Conservation (phyloP, 371 early-diverging fungal genomes). For the Dichotomocladium elegans region DNA sequence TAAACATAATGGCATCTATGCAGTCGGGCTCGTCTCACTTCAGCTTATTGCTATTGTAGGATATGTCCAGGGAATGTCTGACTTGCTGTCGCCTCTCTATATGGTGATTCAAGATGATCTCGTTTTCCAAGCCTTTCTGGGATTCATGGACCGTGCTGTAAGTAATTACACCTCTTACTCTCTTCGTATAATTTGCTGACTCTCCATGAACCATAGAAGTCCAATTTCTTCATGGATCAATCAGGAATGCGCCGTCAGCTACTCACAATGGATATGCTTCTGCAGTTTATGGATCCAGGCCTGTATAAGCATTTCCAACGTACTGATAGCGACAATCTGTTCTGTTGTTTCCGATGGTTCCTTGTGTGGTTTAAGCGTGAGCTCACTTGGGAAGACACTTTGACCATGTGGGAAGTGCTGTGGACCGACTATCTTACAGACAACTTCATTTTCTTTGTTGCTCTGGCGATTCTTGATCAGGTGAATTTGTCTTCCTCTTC, state of each 20-base stretch:
- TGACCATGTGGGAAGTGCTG: slow-evolving; percentile 83
- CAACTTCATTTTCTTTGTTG: slow-evolving; percentile 85
- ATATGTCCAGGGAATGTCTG: slow-evolving; percentile 98
- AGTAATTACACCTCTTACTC: too few relatives aligned
- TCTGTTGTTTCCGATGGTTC: slow-evolving; percentile 94
- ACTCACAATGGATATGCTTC: slow-evolving; percentile 63
- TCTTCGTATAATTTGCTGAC: neutral
- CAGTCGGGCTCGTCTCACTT: too few relatives aligned
- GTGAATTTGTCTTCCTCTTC: slow-evolving; percentile 1
- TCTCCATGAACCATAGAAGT: slow-evolving; percentile 36
- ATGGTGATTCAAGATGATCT: slow-evolving; percentile 81
- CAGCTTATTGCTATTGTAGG: too few relatives aligned
- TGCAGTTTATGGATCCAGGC: slow-evolving; percentile 80
- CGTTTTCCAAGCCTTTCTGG: slow-evolving; percentile 87
- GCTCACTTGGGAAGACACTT: slow-evolving; percentile 78
- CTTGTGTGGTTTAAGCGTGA: slow-evolving; percentile 94
- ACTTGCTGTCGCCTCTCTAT: slow-evolving; percentile 84
- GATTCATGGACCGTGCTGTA: slow-evolving; percentile 86
- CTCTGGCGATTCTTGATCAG: slow-evolving; percentile 81
- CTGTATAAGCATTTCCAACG: slow-evolving; percentile 74
- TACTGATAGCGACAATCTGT: slow-evolving; percentile 82
- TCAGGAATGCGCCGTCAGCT: slow-evolving; percentile 88
- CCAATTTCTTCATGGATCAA: slow-evolving; percentile 81
- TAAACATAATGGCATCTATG: too few relatives aligned
- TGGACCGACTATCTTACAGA: slow-evolving; percentile 84